Base-by-base conservation (phyloP, 768 basidiomycete genomes). In the Calvatia gigantea region DNA sequence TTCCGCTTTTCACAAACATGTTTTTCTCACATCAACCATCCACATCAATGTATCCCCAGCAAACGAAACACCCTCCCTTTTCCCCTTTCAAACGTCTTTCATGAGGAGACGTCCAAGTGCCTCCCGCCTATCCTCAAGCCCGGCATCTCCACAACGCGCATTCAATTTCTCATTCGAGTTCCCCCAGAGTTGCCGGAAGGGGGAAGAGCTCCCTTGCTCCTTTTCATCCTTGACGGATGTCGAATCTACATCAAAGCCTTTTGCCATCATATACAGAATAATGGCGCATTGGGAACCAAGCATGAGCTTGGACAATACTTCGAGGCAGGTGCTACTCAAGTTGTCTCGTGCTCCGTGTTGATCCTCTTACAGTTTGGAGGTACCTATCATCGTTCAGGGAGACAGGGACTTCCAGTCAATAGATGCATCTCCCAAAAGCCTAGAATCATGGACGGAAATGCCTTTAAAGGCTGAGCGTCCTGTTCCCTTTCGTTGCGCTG, bases 381-480 rank as follows among this genome's bases (percentile, higher is more conserved):
- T 83, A 3, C 88, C 88, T 4, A 74, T 89, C 41, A 62, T 86
- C 19, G 72, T 85, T 27, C 79, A 85, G 44, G 81, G 82, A 3
- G 84, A 85, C 49, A 61, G 68, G 1, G 85, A 83, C 59, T 84
- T 84, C 58, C 80, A 82, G 50, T 84, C 83, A 2, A 61, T 75
- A 19, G 84, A 86, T 61, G 80, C 77, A 29, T 65, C 70, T 2
- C 53, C 67, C 11, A 64, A 70, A 37, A 68, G 75, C 48, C 71
- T 76, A 2, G 75, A 77, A 37, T 78, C 80, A 0, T 90, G 88
- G 87, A 62, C 87, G 19, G 88, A 89, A 65, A 79, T 86, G 67
- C 82, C 85, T 32, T 68, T 90, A 38, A 78, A 75, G 54, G 71
- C 82, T 1, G 86, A 88, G 62, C 78, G 86, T 23, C 75, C 76